Percentiles rank a stretch among this genome's conserved stretches.
Conservation (phyloP, 805 yeast genomes). For the Vanderwaltozyma tropicalis region DNA sequence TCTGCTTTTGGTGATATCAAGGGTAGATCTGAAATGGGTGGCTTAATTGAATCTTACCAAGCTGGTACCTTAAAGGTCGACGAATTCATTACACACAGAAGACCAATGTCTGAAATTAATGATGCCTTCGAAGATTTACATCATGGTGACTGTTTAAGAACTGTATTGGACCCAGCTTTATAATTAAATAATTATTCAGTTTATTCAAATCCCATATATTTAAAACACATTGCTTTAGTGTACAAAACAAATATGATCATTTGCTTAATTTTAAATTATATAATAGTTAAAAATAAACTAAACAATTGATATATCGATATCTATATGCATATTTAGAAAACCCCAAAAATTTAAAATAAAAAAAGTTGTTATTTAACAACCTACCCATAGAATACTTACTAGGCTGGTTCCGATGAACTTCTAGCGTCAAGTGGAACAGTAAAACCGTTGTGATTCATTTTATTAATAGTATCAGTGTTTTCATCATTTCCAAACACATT, state of each 20-base stretch:
- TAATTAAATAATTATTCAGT: neutral
- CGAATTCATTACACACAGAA: conserved; percentile 90
- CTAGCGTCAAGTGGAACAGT: neutral
- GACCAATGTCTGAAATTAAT: conserved; percentile 67
- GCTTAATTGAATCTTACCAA: conserved; percentile 76
- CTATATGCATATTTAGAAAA: too few relatives aligned
- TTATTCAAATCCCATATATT: neutral
- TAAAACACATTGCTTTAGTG: too few relatives aligned
- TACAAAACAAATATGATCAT: too few relatives aligned
- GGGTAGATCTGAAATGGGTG: conserved; percentile 93
- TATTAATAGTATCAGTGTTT: neutral
- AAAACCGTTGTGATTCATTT: too few relatives aligned
- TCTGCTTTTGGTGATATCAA: conserved; percentile 99
- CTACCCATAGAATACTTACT: neutral
- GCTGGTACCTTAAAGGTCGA: conserved; percentile 77
- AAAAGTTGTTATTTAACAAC: too few relatives aligned
- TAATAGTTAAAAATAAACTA: too few relatives aligned
- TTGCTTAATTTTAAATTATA: too few relatives aligned
- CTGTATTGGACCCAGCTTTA: conserved; percentile 46
- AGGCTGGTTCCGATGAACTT: neutral
- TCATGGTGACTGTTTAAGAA: conserved; percentile 86
- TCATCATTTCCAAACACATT: too few relatives aligned
- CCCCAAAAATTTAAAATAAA: too few relatives aligned
- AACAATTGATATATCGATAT: too few relatives aligned
- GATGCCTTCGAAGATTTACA: conserved; percentile 92